Percentiles rank a stretch among this genome's conserved stretches.
Conservation (phyloP, 2,329 filamentous ascomycete species). For the Tolypocladium paradoxum region DNA sequence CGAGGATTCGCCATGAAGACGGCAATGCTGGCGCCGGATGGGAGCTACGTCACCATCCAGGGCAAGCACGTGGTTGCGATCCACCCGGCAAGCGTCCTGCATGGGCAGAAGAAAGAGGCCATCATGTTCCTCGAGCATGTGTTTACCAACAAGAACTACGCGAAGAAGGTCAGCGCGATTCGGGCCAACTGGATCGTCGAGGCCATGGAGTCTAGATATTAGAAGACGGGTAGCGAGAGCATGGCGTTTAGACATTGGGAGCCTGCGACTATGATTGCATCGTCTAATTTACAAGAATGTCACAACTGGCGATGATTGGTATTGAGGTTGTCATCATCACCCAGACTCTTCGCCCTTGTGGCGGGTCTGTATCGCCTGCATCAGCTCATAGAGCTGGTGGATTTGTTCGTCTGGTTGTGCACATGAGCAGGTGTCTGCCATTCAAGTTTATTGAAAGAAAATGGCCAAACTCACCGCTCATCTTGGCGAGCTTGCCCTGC, state of each 20-base stretch:
- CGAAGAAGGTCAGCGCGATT: conserved; percentile 53
- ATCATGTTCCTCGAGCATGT: conserved; percentile 61
- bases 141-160: conserved; percentile 56
- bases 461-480: conserved; percentile 62
- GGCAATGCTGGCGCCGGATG: conserved; percentile 48
- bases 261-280: background rate
- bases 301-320: background rate
- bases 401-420: conserved; percentile 68
- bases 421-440: background rate
- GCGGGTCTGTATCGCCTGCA: conserved; percentile 60
- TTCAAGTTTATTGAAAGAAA: no score
- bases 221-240: background rate
- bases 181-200: conserved; percentile 49
- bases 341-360: conserved; percentile 14
- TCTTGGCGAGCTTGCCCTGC: conserved; percentile 72
- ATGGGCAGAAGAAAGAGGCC: conserved; percentile 52
- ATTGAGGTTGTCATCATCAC: conserved; percentile 8
- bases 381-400: conserved; percentile 86
- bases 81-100: conserved; percentile 52
- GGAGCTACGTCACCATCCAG: conserved; percentile 47
- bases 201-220: conserved; percentile 25
- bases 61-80: conserved; percentile 51
- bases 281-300: background rate
- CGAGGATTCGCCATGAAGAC: conserved; percentile 50
- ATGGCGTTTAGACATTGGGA: background rate